A percentile compares a stretch with the other conserved stretches of the same genome.
Conservation (phyloP, 2,329 filamentous ascomycete genomes). For the Cladosporium sp. region DNA sequence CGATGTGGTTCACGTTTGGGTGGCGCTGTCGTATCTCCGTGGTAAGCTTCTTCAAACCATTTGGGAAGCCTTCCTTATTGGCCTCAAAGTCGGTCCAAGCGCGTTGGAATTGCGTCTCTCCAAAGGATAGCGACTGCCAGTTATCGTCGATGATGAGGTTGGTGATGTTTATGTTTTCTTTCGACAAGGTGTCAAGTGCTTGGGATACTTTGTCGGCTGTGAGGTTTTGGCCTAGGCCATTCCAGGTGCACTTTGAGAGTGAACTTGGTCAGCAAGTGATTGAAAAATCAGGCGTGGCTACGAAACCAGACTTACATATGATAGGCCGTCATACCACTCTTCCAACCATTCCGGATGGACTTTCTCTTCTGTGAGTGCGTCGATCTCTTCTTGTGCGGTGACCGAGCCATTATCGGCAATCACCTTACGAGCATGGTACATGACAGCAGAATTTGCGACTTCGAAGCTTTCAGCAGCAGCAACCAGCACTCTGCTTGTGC, state of each 20-base stretch:
- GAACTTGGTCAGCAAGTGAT: background rate
- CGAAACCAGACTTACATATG: constrained; percentile 53
- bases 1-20: constrained; percentile 75
- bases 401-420: constrained; percentile 49
- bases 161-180: constrained; percentile 72
- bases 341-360: constrained; percentile 69
- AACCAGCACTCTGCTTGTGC: constrained; percentile 64
- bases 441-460: constrained; percentile 72
- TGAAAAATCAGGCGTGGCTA: too few relatives aligned
- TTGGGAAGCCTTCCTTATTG: constrained; percentile 73
- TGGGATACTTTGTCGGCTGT: constrained; percentile 76
- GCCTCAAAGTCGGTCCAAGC: constrained; percentile 85
- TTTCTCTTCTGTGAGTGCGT: constrained; percentile 48
- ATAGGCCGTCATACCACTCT: constrained; percentile 88
- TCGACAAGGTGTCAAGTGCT: constrained; percentile 70
- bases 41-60: constrained; percentile 72
- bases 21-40: constrained; percentile 65
- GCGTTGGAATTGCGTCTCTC: constrained; percentile 52
- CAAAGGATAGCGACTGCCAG: constrained; percentile 77
- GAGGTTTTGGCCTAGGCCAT: constrained; percentile 79
- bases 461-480: constrained; percentile 74
- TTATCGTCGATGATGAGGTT: constrained; percentile 96
- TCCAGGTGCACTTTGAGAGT: constrained; percentile 75
- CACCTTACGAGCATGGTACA: constrained; percentile 81
- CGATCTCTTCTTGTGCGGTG: constrained; percentile 45